Percentiles rank a stretch among this genome's conserved stretches.
phyloP scores from a whole-genome alignment of 768 basidiomycete genomes.

The Kwoniella europaea region DNA sequence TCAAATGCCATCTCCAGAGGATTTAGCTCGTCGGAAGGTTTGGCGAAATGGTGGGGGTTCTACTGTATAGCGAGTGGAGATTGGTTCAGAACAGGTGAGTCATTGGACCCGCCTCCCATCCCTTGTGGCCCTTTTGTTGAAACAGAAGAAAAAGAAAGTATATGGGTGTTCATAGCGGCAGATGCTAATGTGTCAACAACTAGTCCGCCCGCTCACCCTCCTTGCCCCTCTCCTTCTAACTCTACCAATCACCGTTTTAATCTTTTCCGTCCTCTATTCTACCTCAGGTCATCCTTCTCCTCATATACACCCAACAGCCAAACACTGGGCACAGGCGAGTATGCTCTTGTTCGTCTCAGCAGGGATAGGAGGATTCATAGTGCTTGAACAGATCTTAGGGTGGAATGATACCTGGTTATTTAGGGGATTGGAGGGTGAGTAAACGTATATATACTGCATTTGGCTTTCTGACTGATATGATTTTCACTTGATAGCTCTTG shows the following conservation, averaged over 20 bases:
- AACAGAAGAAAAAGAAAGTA: no score
- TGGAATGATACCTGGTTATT: constrained; percentile 11
- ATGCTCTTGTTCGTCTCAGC: neutral
- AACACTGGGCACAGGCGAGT: constrained; percentile 5
- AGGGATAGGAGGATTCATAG: neutral
- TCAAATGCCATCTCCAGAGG: neutral
- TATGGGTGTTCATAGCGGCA: no score
- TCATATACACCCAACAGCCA: constrained; percentile 4
- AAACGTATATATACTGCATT: no score
- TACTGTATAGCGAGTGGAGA: neutral
- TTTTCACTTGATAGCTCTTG: neutral
- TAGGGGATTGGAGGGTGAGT: constrained; percentile 4
- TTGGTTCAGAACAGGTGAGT: constrained; percentile 14
- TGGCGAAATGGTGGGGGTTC: constrained; percentile 7
- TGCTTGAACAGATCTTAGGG: constrained; percentile 6
- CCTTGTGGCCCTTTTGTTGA: no score
- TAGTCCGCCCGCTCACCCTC: constrained; percentile 12
- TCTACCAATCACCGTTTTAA: neutral
- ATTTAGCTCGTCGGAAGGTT: neutral
- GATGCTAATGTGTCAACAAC: neutral
- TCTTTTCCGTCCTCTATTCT: constrained; percentile 12
- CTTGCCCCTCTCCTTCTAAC: constrained; percentile 3
- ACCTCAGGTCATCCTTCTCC: constrained; percentile 17
- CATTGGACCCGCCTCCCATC: neutral
- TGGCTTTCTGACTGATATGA: neutral